These are phyloP conservation scores for Bipolaris victoriae DNA, from an alignment of 2,329 filamentous ascomycete species.

Conservation along the genomic window DNA sequence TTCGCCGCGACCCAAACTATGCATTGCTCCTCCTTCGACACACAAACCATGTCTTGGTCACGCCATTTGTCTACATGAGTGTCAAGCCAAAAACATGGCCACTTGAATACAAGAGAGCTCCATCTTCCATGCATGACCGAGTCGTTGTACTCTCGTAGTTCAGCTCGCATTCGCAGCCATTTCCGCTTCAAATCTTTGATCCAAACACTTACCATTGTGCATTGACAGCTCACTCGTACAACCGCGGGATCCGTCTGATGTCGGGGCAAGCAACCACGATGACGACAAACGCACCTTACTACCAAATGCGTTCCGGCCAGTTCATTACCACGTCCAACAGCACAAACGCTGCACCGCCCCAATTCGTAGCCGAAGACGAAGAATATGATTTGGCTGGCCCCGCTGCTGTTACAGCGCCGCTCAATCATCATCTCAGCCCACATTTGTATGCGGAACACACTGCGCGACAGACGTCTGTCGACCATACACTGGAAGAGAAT, in stretches of 20 bases:
- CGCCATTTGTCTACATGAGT: slow-evolving; percentile 15
- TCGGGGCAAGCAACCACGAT: slow-evolving; percentile 28
- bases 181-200: slow-evolving; percentile 14
- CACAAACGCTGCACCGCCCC: slow-evolving; percentile 30
- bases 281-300: slow-evolving; percentile 48
- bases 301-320: slow-evolving; percentile 40
- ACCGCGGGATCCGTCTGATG: slow-evolving; percentile 17
- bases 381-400: slow-evolving; percentile 32
- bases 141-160: slow-evolving; percentile 15
- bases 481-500: slow-evolving; percentile 35
- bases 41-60: slow-evolving; percentile 17
- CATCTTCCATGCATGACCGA: slow-evolving; percentile 17
- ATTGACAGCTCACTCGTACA: slow-evolving; percentile 20
- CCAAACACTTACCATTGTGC: slow-evolving; percentile 30
- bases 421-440: slow-evolving; percentile 20
- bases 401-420: slow-evolving; percentile 17
- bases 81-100: slow-evolving; percentile 26
- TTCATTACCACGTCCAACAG: slow-evolving; percentile 28
- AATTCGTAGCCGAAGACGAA: slow-evolving; percentile 25
- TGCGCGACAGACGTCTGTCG: slow-evolving; percentile 19
- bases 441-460: slow-evolving; percentile 24
- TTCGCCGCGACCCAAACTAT: slow-evolving; percentile 18
- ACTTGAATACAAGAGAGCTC: slow-evolving; percentile 28
- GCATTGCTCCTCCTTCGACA: slow-evolving; percentile 12
- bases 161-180: not conserved